Evolutionary conservation across 2,329 filamentous ascomycete species (phyloP).

Genomic region (Boeremia exigua): DNA sequence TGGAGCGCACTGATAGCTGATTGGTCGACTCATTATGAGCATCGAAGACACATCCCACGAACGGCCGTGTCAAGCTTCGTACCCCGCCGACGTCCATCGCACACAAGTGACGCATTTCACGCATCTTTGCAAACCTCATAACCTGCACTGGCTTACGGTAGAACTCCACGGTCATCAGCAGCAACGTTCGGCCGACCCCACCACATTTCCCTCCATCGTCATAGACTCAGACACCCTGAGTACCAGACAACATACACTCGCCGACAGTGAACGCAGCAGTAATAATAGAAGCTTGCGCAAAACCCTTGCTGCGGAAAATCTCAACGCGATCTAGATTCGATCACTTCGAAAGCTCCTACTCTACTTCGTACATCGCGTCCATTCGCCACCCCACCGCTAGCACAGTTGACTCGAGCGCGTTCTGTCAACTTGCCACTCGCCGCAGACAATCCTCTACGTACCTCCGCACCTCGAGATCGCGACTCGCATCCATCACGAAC

Average conservation of each 20-base stretch:
- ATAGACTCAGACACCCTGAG: constrained; percentile 24
- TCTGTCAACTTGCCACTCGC: constrained; percentile 16
- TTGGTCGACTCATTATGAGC: constrained; percentile 30
- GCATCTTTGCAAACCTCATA: constrained; percentile 5
- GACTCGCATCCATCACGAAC: background rate
- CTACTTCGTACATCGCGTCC: constrained; percentile 10
- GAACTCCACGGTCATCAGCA: constrained; percentile 18
- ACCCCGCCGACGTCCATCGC: constrained; percentile 14
- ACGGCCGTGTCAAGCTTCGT: constrained; percentile 20
- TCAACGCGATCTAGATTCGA: background rate
- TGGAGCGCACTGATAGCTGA: constrained; percentile 29
- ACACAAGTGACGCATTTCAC: constrained; percentile 18
- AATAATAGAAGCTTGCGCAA: background rate
- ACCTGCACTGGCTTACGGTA: background rate
- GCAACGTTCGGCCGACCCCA: constrained; percentile 25
- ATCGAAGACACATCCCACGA: constrained; percentile 29
- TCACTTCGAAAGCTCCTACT: background rate
- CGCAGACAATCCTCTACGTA: background rate
- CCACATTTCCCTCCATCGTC: constrained; percentile 36
- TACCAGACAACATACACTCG: constrained; percentile 25
- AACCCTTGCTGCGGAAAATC: background rate
- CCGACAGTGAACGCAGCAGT: constrained; percentile 13
- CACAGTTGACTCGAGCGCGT: constrained; percentile 11
- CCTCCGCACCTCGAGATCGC: background rate
- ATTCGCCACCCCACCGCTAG: constrained; percentile 17